Conservation (phyloP, 257 asterid genomes). For the Fraxinus quadrangulata region DNA sequence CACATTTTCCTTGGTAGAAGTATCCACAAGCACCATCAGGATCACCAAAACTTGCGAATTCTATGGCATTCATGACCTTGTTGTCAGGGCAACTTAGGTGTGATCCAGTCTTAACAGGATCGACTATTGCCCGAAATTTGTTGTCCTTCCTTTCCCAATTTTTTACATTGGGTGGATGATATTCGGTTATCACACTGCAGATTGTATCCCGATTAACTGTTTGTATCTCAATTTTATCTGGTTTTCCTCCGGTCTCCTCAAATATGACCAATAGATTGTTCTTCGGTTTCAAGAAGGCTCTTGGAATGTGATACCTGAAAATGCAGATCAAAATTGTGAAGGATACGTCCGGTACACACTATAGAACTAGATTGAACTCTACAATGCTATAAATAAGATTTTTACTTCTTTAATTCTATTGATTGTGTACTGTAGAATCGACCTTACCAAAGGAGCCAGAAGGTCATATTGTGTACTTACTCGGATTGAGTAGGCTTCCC, state of each 20-base stretch:
- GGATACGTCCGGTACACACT: too few relatives aligned
- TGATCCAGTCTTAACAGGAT: conserved; percentile 48
- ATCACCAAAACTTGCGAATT: conserved; percentile 67
- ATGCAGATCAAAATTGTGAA: neutral
- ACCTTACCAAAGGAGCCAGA: too few relatives aligned
- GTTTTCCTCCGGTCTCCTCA: conserved; percentile 81
- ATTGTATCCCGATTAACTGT: conserved; percentile 80
- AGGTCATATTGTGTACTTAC: conserved; percentile 39
- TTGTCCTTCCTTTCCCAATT: conserved; percentile 53
- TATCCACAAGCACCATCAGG: conserved; percentile 72
- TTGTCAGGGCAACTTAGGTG: conserved; percentile 55
- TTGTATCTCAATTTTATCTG: conserved; percentile 44
- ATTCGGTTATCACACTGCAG: conserved; percentile 62
- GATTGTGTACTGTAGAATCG: too few relatives aligned
- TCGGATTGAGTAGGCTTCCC: conserved; percentile 75
- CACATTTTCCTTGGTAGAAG: conserved; percentile 53
- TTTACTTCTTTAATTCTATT: too few relatives aligned
- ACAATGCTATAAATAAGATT: too few relatives aligned
- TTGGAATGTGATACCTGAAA: conserved; percentile 83
- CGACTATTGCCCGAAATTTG: conserved; percentile 32
- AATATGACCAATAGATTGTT: conserved; percentile 61
- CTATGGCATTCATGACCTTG: conserved; percentile 51
- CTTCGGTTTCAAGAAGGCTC: conserved; percentile 69
- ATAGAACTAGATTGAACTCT: neutral
- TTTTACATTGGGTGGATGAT: conserved; percentile 48